Base-by-base conservation (phyloP, 306 rosid species). In the Casuarina glauca region DNA sequence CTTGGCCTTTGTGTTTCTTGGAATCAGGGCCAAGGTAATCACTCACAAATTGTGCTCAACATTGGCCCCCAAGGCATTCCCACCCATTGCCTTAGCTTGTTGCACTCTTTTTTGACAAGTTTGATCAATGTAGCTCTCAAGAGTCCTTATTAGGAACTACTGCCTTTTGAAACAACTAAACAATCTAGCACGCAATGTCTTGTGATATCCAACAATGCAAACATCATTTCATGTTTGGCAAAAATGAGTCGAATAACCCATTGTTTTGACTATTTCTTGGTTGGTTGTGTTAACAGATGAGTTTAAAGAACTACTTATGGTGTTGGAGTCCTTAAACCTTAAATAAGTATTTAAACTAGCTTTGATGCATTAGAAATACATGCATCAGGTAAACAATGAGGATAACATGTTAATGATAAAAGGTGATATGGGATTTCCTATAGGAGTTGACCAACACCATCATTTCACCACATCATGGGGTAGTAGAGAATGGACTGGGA, bases 1-100 rank as follows among this genome's bases (percentile, higher is more conserved):
- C 96, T 74, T 91, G 93, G 77, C 98, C 97, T 88, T 93, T 93
- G 79, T 93, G 87, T 73, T 86, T 93, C 60, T 78, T 80, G 35
- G 73, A 79, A 83, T 91, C 93, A 86, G 89, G 62, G 78, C 58
- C 38, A 92, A 96, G 48, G 92, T 93, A 83, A 93, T 90, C 71
- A 88, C 87, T 73, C 88, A 48, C 68, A 91, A 48, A 81, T 89
- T 80, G 69, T 58, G 80, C 83, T 87, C 96, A 74, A 87, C 88
- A 85, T 89, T 90, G 72, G 84, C 93, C 84, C 90, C 97, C 57
- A 82, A 69, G 35, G 79, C 62, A 42, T 53, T 35, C 9, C 72
- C 79, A 72, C 78, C 70, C 69, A 43, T 51, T 41, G 86, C 83
- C 32, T 69, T 73, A 60, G 74, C 62, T 74, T 73, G 63, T 76